These are phyloP conservation scores for Globisporangium lucens DNA, from an alignment of 352 stramenopile species.

Conservation along the genomic window DNA sequence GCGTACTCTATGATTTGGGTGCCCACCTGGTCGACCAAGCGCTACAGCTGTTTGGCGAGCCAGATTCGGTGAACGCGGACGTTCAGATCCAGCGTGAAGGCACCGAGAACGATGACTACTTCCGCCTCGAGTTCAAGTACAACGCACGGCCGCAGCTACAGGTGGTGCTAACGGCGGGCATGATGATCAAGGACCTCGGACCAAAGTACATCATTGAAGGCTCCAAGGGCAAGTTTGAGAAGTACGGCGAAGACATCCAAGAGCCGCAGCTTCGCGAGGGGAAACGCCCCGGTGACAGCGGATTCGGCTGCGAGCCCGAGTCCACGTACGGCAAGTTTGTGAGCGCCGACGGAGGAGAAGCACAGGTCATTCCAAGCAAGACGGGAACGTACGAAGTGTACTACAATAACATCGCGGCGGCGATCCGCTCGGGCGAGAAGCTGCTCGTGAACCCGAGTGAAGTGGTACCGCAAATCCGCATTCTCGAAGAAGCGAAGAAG, in stretches of 20 bases:
- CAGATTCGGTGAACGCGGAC: conserved; percentile 42
- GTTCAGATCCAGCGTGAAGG: conserved; percentile 76
- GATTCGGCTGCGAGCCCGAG: conserved; percentile 53
- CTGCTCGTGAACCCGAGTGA: conserved; percentile 50
- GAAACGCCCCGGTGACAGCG: conserved; percentile 41
- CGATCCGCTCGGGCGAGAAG: conserved; percentile 41
- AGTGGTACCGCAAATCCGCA: conserved; percentile 64
- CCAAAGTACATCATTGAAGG: conserved; percentile 71
- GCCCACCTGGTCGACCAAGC: conserved; percentile 68
- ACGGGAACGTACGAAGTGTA: conserved; percentile 57
- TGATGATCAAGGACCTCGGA: conserved; percentile 55
- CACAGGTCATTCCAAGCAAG: conserved; percentile 34
- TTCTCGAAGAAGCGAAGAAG: conserved; percentile 68
- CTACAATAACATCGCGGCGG: conserved; percentile 70
- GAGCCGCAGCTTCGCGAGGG: conserved; percentile 57
- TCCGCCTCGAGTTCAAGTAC: conserved; percentile 69
- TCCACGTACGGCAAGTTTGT: conserved; percentile 44
- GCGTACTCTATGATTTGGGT: conserved; percentile 70
- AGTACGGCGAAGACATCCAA: conserved; percentile 66
- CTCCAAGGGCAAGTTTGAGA: conserved; percentile 47
- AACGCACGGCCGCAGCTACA: conserved; percentile 33
- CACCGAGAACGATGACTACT: conserved; percentile 69
- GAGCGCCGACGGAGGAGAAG: conserved; percentile 20
- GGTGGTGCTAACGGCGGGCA: conserved; percentile 63
- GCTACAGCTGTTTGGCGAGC: conserved; percentile 59